A percentile compares a stretch with the other conserved stretches of the same genome.
Evolutionary conservation across 23 red algal genomes (phyloP).

Genomic region (Gracilaria gracilis): DNA sequence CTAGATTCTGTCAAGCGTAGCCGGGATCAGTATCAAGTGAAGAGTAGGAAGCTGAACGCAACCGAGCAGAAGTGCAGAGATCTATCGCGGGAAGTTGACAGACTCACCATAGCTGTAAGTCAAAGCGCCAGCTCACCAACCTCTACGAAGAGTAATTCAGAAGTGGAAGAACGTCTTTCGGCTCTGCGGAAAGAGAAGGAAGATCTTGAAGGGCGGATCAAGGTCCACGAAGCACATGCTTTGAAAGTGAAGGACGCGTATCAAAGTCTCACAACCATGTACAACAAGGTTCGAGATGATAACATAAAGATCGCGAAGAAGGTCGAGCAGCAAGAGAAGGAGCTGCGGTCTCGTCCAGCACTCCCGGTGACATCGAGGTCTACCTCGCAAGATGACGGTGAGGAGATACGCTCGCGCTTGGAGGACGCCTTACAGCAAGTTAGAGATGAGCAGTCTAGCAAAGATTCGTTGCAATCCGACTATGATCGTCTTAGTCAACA

Average conservation of each 20-base stretch:
- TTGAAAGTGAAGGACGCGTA: conserved; percentile 57
- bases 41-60: conserved; percentile 6
- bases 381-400: background rate
- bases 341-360: background rate
- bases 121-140: background rate
- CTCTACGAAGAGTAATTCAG: background rate
- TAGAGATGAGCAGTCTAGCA: conserved; percentile 31
- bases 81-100: conserved; percentile 41
- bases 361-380: conserved; percentile 10
- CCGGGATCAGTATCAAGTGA: conserved; percentile 20
- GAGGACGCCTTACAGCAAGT: conserved; percentile 42
- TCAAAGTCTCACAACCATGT: conserved; percentile 57
- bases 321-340: conserved; percentile 39
- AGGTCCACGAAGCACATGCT: conserved; percentile 61
- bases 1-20: background rate
- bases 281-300: conserved; percentile 68
- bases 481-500: conserved; percentile 40
- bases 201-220: conserved; percentile 11
- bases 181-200: conserved; percentile 52
- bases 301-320: conserved; percentile 45
- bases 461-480: conserved; percentile 52
- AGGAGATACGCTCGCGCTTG: background rate
- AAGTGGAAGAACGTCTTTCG: conserved; percentile 40
- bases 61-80: conserved; percentile 34
- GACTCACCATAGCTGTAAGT: conserved; percentile 39